Conservation (phyloP, 441 rosid genomes). For the Croton laevigatus region DNA sequence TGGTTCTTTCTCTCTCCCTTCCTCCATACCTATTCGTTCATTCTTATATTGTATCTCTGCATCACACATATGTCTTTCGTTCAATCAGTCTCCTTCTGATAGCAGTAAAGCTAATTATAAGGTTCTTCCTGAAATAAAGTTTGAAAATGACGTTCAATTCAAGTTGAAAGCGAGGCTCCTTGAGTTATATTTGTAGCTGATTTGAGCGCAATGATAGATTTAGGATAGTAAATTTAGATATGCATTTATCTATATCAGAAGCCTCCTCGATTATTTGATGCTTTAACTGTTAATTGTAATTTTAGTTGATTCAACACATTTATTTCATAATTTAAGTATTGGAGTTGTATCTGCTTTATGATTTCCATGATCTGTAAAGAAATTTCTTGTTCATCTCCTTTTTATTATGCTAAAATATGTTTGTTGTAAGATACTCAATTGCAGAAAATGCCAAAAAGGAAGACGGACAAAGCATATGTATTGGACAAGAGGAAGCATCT, state of each 20-base stretch:
- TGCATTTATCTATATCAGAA: neutral
- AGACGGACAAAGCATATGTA: slow-evolving; percentile 85
- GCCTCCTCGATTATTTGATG: neutral
- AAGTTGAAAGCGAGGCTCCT: neutral
- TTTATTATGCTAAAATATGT: slow-evolving; percentile 30
- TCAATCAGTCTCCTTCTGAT: neutral
- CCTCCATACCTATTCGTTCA: neutral
- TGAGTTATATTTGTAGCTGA: neutral
- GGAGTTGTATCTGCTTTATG: neutral
- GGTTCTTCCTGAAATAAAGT: neutral
- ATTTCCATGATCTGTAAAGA: neutral
- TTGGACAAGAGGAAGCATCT: slow-evolving; percentile 92
- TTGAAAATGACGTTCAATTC: neutral
- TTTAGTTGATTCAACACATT: neutral
- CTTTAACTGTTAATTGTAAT: neutral
- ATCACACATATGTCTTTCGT: neutral
- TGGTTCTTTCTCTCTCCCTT: slow-evolving; percentile 42
- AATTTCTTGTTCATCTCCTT: neutral
- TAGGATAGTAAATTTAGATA: neutral
- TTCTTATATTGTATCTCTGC: neutral
- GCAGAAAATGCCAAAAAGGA: slow-evolving; percentile 96
- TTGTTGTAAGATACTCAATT: slow-evolving; percentile 77
- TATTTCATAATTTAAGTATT: neutral
- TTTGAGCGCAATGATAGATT: neutral
- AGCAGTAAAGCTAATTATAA: neutral